Evolutionary conservation across 2,329 filamentous ascomycete genomes (phyloP).

Genomic region (Lachnum nothofagi): DNA sequence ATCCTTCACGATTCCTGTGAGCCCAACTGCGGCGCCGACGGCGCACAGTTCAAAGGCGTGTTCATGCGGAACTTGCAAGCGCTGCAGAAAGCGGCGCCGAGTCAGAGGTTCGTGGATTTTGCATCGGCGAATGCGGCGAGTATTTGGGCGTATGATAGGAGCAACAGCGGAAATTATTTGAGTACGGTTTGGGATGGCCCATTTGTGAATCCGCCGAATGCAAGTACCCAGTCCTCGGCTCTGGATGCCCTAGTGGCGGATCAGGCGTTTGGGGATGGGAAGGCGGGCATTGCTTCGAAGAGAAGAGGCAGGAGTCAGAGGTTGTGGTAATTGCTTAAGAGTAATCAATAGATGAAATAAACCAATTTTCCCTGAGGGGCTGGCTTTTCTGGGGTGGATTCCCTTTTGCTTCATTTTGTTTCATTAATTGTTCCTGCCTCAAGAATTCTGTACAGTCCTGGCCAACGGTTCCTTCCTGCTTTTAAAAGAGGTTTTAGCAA

Average conservation of each 20-base stretch:
- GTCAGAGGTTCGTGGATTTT: slow-evolving; percentile 46
- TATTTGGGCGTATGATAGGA: slow-evolving; percentile 58
- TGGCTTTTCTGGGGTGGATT: no score
- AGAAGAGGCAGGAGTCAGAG: no score
- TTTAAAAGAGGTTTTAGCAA: no score
- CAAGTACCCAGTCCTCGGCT: slow-evolving; percentile 59
- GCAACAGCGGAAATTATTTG: slow-evolving; percentile 41
- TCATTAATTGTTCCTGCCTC: no score
- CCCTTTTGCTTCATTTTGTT: no score
- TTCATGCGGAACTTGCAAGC: slow-evolving; percentile 61
- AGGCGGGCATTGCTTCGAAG: no score
- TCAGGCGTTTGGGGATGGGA: slow-evolving; percentile 13
- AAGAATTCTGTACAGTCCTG: no score
- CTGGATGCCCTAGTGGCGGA: slow-evolving; percentile 65
- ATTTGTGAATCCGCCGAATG: slow-evolving; percentile 44
- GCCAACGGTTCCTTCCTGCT: no score
- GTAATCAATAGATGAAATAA: no score
- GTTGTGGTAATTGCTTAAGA: no score
- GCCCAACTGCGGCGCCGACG: slow-evolving; percentile 42
- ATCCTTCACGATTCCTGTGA: slow-evolving; percentile 55
- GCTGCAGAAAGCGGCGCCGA: slow-evolving; percentile 44
- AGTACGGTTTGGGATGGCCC: slow-evolving; percentile 63
- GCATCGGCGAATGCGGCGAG: slow-evolving; percentile 60
- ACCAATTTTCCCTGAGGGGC: no score
- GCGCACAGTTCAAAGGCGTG: slow-evolving; percentile 67